Evolutionary conservation across 192 early-diverging fungal species (phyloP), one percentile per base, ranked within the genome.

Genomic region (Coemansia brasiliensis): DNA sequence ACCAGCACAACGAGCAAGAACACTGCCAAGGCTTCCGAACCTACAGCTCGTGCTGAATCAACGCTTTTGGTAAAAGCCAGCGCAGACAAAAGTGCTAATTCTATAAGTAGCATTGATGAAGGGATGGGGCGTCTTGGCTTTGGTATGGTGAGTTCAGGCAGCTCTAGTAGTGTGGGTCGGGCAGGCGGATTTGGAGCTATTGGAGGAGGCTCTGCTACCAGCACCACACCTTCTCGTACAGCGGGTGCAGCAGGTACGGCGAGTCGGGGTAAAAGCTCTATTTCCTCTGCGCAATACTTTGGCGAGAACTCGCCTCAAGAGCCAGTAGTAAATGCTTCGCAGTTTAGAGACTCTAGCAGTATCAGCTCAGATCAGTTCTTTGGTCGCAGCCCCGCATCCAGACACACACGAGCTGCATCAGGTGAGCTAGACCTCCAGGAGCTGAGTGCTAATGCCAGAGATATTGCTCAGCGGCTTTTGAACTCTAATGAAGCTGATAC

Each of bases 291-390:
- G 1, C 63, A 72, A 58, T 61, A 55, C 17, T 57, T 62, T 52
- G 45, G 43, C 27, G 46, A 40, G 1, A 63, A 59, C 39, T 20
- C 52, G 41, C 61, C 67, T 5, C 51, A 53, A 8, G 59, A 70
- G 24, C 52, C 59, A 17, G 17, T 22, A 3, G 29, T 39, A 39
- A 51, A 39, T 29, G 16, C 53, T 13, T 55, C 53, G 17, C 84
- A 89, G 57, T 95, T 98, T 64, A 83, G 83, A 5, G 83, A 68
- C 45, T 88, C 93, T 43, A 94, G 92, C 71, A 82, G 90, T 22
- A 95, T 98, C 52, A 93, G 92, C 24, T 90, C 88, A 17, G 93
- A 95, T 65, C 90, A 94, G 81, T 96, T 88, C 74, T 95, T 96
- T 86, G 89, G 86, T 3, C 87, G 92, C 17, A 82, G 84, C 4